Evolutionary conservation across 2,329 filamentous ascomycete genomes (phyloP).

Genomic region (Parascedosporium putredinis): DNA sequence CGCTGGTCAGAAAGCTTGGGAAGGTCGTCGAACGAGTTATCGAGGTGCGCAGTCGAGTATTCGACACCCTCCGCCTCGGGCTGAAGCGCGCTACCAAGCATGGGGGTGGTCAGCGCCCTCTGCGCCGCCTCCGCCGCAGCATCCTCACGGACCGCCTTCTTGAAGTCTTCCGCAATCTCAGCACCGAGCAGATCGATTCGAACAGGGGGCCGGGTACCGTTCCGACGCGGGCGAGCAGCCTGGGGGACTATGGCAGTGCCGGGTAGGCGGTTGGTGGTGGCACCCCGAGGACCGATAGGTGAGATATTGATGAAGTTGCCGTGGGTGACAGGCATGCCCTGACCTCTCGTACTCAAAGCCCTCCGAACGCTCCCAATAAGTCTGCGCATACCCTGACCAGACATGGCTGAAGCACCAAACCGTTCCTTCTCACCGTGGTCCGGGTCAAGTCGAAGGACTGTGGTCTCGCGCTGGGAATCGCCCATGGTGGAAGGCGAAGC

Average conservation of each 20-base stretch:
- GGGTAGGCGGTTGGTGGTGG: slow-evolving; percentile 47
- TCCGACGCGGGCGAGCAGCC: slow-evolving; percentile 28
- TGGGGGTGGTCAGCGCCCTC: not conserved
- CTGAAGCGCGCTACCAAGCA: not conserved
- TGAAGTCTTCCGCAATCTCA: slow-evolving; percentile 67
- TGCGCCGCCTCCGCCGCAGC: slow-evolving; percentile 28
- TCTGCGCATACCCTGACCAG: slow-evolving; percentile 69
- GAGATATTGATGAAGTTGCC: slow-evolving; percentile 36
- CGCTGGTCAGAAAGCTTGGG: slow-evolving; percentile 16
- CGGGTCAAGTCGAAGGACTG: slow-evolving; percentile 34
- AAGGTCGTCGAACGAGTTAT: slow-evolving; percentile 18
- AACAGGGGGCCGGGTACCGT: slow-evolving; percentile 39
- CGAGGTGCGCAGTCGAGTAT: slow-evolving; percentile 33
- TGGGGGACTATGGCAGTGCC: slow-evolving; percentile 52
- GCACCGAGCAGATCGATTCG: slow-evolving; percentile 79
- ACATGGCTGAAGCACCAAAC: slow-evolving; percentile 48
- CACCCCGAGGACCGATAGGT: slow-evolving; percentile 38
- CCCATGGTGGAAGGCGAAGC: slow-evolving; percentile 39
- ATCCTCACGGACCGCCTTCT: slow-evolving; percentile 61
- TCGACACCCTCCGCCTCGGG: slow-evolving; percentile 19
- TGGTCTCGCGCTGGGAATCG: slow-evolving; percentile 40
- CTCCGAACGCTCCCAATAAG: slow-evolving; percentile 79
- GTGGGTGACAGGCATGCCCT: slow-evolving; percentile 32
- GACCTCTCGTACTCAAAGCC: slow-evolving; percentile 56
- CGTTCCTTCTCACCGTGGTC: slow-evolving; percentile 29